Conservation (phyloP, 2,329 filamentous ascomycete species). For the Lachnellula cervina region DNA sequence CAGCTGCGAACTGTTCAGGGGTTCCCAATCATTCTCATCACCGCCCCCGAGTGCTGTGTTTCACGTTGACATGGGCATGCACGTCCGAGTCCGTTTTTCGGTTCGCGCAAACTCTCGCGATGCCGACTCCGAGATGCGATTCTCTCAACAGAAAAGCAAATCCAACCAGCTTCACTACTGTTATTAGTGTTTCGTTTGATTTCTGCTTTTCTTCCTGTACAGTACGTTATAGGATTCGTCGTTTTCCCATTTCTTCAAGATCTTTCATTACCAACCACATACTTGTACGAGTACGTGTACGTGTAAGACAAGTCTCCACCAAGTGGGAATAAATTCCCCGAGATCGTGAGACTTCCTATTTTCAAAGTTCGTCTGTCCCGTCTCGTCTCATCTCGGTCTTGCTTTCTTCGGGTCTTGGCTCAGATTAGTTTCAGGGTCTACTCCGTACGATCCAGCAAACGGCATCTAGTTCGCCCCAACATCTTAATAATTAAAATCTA, state of each 20-base stretch:
- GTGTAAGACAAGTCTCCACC: neutral
- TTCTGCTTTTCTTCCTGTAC: no score
- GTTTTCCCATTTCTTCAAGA: no score
- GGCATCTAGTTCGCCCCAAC: neutral
- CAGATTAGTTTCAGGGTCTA: neutral
- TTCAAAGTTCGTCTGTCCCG: neutral
- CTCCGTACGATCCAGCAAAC: neutral
- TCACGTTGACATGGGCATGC: neutral
- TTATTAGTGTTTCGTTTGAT: no score
- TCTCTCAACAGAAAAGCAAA: neutral
- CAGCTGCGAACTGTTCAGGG: neutral
- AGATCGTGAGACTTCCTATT: neutral
- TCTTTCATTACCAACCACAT: no score
- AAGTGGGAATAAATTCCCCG: neutral
- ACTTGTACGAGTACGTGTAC: no score
- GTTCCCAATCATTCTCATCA: neutral
- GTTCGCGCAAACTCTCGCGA: neutral
- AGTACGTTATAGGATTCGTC: no score
- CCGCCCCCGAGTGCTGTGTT: neutral
- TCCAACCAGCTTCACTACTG: no score
- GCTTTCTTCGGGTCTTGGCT: neutral
- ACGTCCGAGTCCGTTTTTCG: neutral
- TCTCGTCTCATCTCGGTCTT: neutral
- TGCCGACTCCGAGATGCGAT: neutral
- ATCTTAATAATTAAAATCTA: no score